Evolutionary conservation across 2,329 filamentous ascomycete genomes (phyloP), one percentile per base, ranked within the genome.

Genomic region (Sporothrix phasma): DNA sequence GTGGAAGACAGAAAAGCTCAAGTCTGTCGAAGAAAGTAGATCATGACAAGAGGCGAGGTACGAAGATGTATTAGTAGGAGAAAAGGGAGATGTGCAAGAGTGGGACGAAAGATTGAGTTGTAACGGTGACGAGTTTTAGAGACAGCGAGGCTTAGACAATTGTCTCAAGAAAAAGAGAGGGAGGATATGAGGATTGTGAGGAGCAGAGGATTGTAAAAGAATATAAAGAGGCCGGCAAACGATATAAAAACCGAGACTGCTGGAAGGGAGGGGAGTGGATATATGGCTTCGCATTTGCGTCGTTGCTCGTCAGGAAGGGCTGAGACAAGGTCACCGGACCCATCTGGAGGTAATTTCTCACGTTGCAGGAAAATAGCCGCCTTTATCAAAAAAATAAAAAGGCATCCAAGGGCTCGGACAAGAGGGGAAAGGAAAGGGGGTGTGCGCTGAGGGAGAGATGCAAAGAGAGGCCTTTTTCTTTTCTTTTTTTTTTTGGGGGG

Each of bases 311-410:
- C 59, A 60, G 39, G 66, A 64, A 67, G 64, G 66, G 66, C 66
- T 66, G 65, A 67, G 63, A 64, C 61, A 64, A 56, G 66, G 67
- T 67, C 67, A 68, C 53, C 67, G 53, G 68, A 66, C 66, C 63
- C 64, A 67, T 67, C 43, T 51, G 58, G 49, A 63, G 39, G 54
- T 53, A 45, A 37, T 34, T 26, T 62, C 49, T 46, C 31, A 61
- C 60, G 41, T 58, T 56, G 5, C 51, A 56, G 64, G 47, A 24
- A 61, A 64, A 51, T 47, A 41, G 24, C 39, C 24, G 54, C 37
- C 54, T 43, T 19, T 17, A 39, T 22, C 37, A 58, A 61, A 3
- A 34, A 17, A 3, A 39, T 15, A 26, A 47, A 24, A 59, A 24
- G 54, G 53, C 17, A 26, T 26, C 39, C 47, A 13, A n/a, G 39